These are phyloP conservation scores for Inonotus hispidus DNA, from an alignment of 1,284 basidiomycete species.

Conservation along the genomic window DNA sequence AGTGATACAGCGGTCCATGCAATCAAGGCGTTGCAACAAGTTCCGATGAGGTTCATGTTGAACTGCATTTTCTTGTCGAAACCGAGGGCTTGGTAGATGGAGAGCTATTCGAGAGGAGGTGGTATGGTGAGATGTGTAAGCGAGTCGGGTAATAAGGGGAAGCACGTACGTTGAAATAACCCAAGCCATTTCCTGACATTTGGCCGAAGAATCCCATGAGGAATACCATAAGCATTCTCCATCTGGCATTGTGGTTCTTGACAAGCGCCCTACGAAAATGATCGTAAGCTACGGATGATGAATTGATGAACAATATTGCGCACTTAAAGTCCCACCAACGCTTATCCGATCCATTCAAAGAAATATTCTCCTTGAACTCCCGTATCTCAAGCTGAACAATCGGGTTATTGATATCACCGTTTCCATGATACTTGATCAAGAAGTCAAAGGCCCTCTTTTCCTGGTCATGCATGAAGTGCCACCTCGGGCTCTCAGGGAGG, in stretches of 20 bases:
- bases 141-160: neutral
- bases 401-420: constrained; percentile 24
- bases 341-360: constrained; percentile 39
- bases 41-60: constrained; percentile 32
- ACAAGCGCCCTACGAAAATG: constrained; percentile 11
- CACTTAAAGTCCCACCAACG: constrained; percentile 38
- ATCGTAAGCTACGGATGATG: neutral
- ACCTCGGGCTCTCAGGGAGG: constrained; percentile 22
- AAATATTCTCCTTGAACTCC: constrained; percentile 41
- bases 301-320: neutral
- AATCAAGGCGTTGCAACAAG: constrained; percentile 9
- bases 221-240: constrained; percentile 25
- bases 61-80: constrained; percentile 28
- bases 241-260: constrained; percentile 22
- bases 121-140: neutral
- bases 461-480: constrained; percentile 27
- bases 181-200: constrained; percentile 17
- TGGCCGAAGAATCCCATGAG: constrained; percentile 28
- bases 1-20: constrained; percentile 16
- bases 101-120: constrained; percentile 25
- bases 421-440: constrained; percentile 27
- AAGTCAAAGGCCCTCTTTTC: constrained; percentile 26
- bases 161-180: constrained; percentile 16
- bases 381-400: constrained; percentile 34
- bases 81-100: constrained; percentile 18